Conservation (phyloP, 768 basidiomycete species). For the Russula ochroleuca region DNA sequence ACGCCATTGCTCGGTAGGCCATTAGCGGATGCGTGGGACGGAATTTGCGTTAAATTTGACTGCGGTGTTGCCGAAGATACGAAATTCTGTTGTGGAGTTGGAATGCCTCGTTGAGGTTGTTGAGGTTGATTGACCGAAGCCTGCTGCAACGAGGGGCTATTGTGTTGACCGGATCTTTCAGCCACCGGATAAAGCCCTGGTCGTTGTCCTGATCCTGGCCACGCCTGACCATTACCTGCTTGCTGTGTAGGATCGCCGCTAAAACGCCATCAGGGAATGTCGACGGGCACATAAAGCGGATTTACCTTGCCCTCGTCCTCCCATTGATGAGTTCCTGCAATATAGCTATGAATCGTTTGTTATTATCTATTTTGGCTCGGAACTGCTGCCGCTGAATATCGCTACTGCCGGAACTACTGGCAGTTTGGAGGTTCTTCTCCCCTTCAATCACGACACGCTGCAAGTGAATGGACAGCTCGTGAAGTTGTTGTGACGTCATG, state of each 20-base stretch:
- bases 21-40: slow-evolving; percentile 8
- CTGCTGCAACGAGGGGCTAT: slow-evolving; percentile 18
- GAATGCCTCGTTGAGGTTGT: slow-evolving; percentile 11
- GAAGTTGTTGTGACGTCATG: slow-evolving; percentile 1
- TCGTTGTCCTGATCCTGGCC: slow-evolving; percentile 8
- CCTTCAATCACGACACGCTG: not conserved
- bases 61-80: slow-evolving; percentile 5
- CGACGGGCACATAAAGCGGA: not conserved
- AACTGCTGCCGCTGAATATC: slow-evolving; percentile 10
- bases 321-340: slow-evolving; percentile 1
- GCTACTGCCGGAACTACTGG: not conserved
- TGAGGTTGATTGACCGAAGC: slow-evolving; percentile 8
- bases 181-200: slow-evolving; percentile 10
- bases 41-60: slow-evolving; percentile 18
- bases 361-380: not conserved
- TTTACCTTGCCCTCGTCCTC: slow-evolving; percentile 14
- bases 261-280: not conserved
- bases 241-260: slow-evolving; percentile 19
- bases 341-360: slow-evolving; percentile 3
- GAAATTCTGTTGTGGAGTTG: slow-evolving; percentile 20
- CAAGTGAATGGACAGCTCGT: not conserved
- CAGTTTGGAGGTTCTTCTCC: slow-evolving; percentile 10
- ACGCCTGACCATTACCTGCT: slow-evolving; percentile 2
- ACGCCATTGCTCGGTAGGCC: not conserved
- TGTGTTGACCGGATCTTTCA: slow-evolving; percentile 16